A percentile compares a stretch with the other conserved stretches of the same genome.
phyloP scores from a whole-genome alignment of 352 stramenopile species.

The Phytopythium aichiense region DNA sequence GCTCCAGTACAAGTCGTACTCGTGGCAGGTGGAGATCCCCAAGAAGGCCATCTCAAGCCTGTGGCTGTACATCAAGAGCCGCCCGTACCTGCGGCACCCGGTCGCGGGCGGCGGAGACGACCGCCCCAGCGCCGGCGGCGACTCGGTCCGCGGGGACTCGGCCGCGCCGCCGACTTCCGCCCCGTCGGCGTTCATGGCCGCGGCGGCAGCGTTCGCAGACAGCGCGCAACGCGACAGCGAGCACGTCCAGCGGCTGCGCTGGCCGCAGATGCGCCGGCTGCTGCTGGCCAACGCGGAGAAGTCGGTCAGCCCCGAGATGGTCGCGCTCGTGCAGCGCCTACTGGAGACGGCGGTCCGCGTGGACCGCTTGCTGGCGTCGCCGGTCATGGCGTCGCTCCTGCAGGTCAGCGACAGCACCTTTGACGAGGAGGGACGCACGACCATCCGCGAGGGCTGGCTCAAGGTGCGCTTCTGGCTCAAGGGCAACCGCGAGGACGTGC shows the following conservation, averaged over 20 bases:
- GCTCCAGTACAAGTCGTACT: constrained; percentile 71
- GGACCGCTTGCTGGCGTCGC: constrained; percentile 53
- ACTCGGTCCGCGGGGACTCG: constrained; percentile 17
- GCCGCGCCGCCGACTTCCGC: constrained; percentile 8
- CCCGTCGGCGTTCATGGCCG: constrained; percentile 11
- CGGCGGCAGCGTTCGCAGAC: background rate
- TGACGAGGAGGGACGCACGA: constrained; percentile 76
- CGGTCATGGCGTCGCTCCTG: constrained; percentile 73
- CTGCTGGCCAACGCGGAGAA: constrained; percentile 78
- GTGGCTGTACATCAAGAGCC: constrained; percentile 87
- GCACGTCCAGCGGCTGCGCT: constrained; percentile 7
- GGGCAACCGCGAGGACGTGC: constrained; percentile 81
- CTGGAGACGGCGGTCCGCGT: constrained; percentile 66
- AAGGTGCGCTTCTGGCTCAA: constrained; percentile 83
- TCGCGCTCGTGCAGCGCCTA: constrained; percentile 72
- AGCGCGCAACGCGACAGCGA: background rate
- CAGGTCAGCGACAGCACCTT: constrained; percentile 85
- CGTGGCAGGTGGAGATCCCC: constrained; percentile 82
- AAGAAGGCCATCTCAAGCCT: constrained; percentile 79
- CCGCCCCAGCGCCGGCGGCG: background rate
- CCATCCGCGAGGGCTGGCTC: constrained; percentile 77
- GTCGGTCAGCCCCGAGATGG: constrained; percentile 69
- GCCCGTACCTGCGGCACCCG: constrained; percentile 50
- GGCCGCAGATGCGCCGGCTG: constrained; percentile 76
- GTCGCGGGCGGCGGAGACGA: constrained; percentile 15